Evolutionary conservation across 2,329 filamentous ascomycete species (phyloP).

Genomic region (Ceratocystiopsis minuta): DNA sequence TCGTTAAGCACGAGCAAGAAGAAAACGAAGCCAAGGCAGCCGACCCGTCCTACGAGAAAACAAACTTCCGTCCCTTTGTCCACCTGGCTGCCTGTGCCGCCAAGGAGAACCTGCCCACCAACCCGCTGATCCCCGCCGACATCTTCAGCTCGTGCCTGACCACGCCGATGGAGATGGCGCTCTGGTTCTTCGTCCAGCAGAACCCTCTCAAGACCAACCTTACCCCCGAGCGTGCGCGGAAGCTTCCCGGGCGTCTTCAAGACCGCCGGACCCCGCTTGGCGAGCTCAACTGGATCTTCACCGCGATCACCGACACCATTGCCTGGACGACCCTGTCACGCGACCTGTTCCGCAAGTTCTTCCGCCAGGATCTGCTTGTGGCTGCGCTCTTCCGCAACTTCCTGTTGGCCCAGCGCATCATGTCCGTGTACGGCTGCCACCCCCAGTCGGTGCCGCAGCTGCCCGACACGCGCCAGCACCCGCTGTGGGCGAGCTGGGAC

Average conservation of each 20-base stretch:
- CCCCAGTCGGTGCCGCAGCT: constrained; percentile 81
- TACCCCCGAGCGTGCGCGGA: constrained; percentile 66
- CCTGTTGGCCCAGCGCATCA: constrained; percentile 80
- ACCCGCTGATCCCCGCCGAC: constrained; percentile 81
- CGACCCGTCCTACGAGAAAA: constrained; percentile 72
- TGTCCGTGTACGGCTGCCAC: constrained; percentile 91
- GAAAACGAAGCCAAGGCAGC: constrained; percentile 58
- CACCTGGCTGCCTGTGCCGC: constrained; percentile 82
- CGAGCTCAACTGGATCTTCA: constrained; percentile 98
- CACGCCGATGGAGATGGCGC: constrained; percentile 90
- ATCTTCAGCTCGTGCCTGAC: constrained; percentile 92
- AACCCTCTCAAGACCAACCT: constrained; percentile 57
- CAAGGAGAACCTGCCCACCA: constrained; percentile 86
- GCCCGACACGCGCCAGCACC: constrained; percentile 89
- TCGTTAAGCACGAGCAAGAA: constrained; percentile 85
- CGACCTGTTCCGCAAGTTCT: constrained; percentile 87
- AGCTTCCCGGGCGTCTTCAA: constrained; percentile 78
- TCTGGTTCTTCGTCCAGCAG: constrained; percentile 91
- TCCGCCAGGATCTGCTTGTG: constrained; percentile 97
- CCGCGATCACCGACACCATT: constrained; percentile 95
- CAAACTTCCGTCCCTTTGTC: constrained; percentile 52
- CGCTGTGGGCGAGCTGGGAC: constrained; percentile 95
- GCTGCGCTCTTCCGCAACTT: constrained; percentile 94
- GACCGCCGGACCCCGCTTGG: constrained; percentile 86
- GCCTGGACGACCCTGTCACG: constrained; percentile 91